Base-by-base conservation (phyloP, 257 asterid genomes). In the Solanum chiquidenum region DNA sequence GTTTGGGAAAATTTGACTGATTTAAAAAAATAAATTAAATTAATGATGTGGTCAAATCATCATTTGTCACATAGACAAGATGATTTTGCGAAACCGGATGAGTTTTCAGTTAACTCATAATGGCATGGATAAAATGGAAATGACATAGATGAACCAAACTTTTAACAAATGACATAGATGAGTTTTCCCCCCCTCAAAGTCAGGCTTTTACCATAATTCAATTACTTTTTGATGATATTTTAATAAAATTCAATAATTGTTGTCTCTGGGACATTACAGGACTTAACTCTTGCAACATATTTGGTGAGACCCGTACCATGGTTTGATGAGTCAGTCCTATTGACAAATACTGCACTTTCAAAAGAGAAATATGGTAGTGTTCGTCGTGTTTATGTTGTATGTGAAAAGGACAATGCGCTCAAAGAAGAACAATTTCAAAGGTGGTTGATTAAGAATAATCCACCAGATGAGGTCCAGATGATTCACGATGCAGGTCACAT, bases 401-500 rank as follows among this genome's bases (percentile, higher is more conserved):
- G 89, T 25, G 92, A 86, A 3, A 33, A 84, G 14, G 96, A 93
- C 87, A 80, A 74, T 12, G 20, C 75, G 2, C 23, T 90, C 5
- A 88, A 83, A 35, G 83, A 80, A 86, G 37, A 69, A 0, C 68
- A 69, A 0, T 55, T 88, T 5, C 93, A 92, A 74, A 68, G 89
- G 74, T 91, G 92, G 92, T 74, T 90, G 87, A 90, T 92, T 77
- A 83, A 86, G 33, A 90, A 89, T 7, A 93, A 87, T 90, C 93
- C 91, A 6, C 46, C 90, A 1, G 86, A 90, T 55, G 94, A 89
- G 46, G 93, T 89, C 60, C 87, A 88, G 77, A 4, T 87, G 42
- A 90, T 93, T 29, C 18, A 2, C 14, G 87, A 88, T 38, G 88
- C 94, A 6, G 93, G 91, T 90, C 94, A 92, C 60, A 92, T 93